Base-by-base conservation (phyloP, 768 basidiomycete genomes). In the Tylopilus sp. region DNA sequence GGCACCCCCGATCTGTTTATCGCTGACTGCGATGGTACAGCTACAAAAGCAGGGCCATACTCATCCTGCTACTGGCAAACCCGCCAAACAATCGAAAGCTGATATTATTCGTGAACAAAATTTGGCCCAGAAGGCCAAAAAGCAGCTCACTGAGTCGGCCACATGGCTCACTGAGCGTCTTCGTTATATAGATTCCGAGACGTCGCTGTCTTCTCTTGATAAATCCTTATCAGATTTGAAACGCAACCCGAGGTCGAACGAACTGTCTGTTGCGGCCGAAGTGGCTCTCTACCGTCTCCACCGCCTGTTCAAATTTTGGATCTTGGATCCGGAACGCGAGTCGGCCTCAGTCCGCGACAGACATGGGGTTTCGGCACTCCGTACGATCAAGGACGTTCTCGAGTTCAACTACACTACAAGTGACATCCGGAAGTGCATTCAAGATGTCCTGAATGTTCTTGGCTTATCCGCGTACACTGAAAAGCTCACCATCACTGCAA, bases 81-180 rank as follows among this genome's bases (percentile, higher is more conserved):
- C 38, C 25, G 58, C 65, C 12, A 57, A 66, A 43, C 53, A 61
- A 42, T 72, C 73, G 13, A 72, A 72, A 19, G 70, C 69, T 5
- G 73, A 80, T 28, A 67, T 62, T 43, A 72, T 80, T 37, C 75
- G 77, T 1, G 72, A 70, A 50, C 68, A 79, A 54, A 80, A 82
- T 49, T 45, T 70, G 17, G 71, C 71, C 0, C 71, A 79, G 55
- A 83, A 80, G 54, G 63, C 71, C n/a, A 63, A 71, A 19, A 73
- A 73, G 37, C 71, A 71, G 34, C 66, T 74, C 22, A 64, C 70
- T 4, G 71, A 72, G 9, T 76, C 77, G 10, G 63, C 66, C 30
- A 50, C 58, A 10, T 88, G 86, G 85, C 81, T 85, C 77, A 64
- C 69, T 22, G 73, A 73, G 25, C 76, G 80, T 34, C 71, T 86